phyloP scores from a whole-genome alignment of 148 eudicot genomes.

The Rhododendron henanense region DNA sequence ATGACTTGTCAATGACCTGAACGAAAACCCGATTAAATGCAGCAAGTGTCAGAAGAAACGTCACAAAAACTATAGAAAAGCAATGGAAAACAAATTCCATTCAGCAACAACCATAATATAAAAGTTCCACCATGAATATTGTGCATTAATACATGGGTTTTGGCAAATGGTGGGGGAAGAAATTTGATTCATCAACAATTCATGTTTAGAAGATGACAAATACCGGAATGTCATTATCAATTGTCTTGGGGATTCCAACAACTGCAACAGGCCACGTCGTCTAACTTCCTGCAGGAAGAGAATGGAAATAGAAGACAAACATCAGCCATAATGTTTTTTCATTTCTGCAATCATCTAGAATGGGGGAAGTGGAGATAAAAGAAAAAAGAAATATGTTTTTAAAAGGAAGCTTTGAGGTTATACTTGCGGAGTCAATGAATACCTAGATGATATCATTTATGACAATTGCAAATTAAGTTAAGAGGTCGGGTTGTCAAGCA shows the following conservation, averaged over 20 bases:
- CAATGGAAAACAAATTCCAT: neutral
- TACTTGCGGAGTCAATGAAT: neutral
- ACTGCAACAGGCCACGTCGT: conserved; percentile 75
- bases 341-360: neutral
- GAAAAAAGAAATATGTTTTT: neutral
- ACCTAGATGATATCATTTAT: neutral
- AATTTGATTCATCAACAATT: neutral
- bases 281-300: conserved; percentile 64
- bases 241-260: conserved; percentile 93
- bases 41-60: neutral
- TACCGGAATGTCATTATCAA: conserved; percentile 98
- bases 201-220: neutral
- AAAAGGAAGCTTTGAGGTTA: neutral
- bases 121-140: neutral
- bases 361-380: neutral
- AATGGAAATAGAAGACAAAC: neutral
- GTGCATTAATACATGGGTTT: neutral
- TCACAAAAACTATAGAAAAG: neutral
- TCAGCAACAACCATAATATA: conserved; percentile 17
- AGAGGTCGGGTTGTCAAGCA: neutral
- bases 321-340: conserved; percentile 2
- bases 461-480: neutral
- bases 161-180: neutral
- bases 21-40: conserved; percentile 14
- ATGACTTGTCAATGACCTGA: conserved; percentile 93